A percentile compares a stretch with the other conserved stretches of the same genome.
Evolutionary conservation across 2,329 filamentous ascomycete species (phyloP).

Genomic region (Cercospora canescens): DNA sequence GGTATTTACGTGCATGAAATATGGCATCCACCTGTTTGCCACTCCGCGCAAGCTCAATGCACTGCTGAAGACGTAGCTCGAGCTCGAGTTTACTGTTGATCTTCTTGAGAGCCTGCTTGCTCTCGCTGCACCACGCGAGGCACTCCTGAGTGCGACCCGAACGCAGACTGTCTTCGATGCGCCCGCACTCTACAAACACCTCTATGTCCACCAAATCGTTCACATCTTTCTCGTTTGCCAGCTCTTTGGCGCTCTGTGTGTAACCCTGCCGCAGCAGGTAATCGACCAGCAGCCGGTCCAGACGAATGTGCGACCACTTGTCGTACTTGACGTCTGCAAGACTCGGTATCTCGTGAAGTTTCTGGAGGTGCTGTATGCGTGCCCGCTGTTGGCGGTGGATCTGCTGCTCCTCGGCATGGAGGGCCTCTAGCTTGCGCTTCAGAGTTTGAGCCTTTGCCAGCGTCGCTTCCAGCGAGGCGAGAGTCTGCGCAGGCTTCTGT

Average conservation of each 20-base stretch:
- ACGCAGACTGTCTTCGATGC: constrained; percentile 71
- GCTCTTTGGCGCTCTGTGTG: constrained; percentile 69
- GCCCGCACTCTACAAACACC: constrained; percentile 80
- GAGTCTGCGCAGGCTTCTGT: constrained; percentile 62
- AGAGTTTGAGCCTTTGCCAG: constrained; percentile 79
- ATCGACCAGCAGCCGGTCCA: constrained; percentile 87
- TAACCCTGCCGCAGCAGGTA: constrained; percentile 87
- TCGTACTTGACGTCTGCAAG: constrained; percentile 94
- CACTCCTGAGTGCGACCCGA: constrained; percentile 72
- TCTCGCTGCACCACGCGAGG: constrained; percentile 87
- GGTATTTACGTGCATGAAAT: constrained; percentile 76
- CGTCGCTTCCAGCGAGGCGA: constrained; percentile 81
- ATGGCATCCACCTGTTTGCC: constrained; percentile 76
- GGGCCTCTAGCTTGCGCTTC: constrained; percentile 78
- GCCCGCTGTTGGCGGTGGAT: constrained; percentile 75
- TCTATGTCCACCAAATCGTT: constrained; percentile 83
- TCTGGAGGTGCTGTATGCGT: constrained; percentile 76
- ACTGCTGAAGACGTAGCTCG: constrained; percentile 90
- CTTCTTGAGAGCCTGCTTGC: constrained; percentile 89
- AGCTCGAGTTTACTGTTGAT: constrained; percentile 88
- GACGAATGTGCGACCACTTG: constrained; percentile 76
- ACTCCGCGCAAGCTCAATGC: constrained; percentile 82
- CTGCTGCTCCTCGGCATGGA: constrained; percentile 76
- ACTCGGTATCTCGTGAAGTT: constrained; percentile 75
- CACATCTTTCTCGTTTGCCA: constrained; percentile 75